phyloP scores from a whole-genome alignment of 345 rosid genomes.

The Brassica juncea region DNA sequence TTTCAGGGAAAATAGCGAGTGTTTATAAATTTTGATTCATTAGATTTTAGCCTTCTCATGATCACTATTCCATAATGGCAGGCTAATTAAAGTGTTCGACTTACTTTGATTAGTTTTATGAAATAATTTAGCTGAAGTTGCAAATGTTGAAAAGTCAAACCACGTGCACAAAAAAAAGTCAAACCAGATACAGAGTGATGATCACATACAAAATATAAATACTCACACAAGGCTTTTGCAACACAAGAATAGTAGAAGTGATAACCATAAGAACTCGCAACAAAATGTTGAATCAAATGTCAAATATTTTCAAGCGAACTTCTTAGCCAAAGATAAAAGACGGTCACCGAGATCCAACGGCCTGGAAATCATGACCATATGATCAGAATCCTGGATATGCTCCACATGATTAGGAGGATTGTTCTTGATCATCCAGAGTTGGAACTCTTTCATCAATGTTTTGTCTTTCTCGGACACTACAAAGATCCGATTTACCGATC shows the following conservation, averaged over 20 bases:
- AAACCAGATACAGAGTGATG: not conserved
- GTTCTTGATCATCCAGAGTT: constrained; percentile 47
- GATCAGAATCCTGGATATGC: constrained; percentile 52
- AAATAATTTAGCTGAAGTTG: not conserved
- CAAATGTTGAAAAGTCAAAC: constrained; percentile 23
- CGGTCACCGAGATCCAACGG: constrained; percentile 37
- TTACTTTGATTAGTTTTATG: constrained; percentile 11
- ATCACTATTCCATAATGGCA: not conserved
- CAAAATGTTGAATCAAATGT: constrained; percentile 12
- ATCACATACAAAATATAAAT: not conserved
- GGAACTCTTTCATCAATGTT: constrained; percentile 28
- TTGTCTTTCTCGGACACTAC: constrained; percentile 47
- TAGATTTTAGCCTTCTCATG: constrained; percentile 5
- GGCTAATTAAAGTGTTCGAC: not conserved
- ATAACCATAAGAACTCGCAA: not conserved
- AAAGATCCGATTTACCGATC: constrained; percentile 50
- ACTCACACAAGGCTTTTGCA: not conserved
- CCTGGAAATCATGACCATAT: constrained; percentile 58
- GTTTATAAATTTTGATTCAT: not conserved
- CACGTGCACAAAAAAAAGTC: not conserved
- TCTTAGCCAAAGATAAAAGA: constrained; percentile 39
- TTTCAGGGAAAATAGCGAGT: not conserved
- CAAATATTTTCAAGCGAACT: constrained; percentile 26
- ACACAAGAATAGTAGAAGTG: not conserved
- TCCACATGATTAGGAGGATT: constrained; percentile 54